These are phyloP conservation scores for Solanum hybrid DNA, from an alignment of 305 asterid species.

Conservation along the genomic window DNA sequence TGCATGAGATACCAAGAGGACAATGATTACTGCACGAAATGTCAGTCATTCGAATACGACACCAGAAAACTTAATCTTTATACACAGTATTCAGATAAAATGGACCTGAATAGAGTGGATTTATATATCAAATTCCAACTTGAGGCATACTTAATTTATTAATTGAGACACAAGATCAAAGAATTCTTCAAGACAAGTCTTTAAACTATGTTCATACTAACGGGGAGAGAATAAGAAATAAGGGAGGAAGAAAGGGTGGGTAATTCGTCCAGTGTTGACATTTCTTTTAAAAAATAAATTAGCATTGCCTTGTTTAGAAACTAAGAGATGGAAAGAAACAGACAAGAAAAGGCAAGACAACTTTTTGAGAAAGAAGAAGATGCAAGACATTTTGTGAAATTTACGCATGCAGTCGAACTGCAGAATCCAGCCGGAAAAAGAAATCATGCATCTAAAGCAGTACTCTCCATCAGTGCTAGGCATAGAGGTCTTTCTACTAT, in stretches of 20 bases:
- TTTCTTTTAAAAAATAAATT: not conserved
- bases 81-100: not conserved
- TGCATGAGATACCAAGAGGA: conserved; percentile 10
- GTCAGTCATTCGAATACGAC: not conserved
- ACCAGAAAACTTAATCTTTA: not conserved
- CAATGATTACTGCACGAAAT: not conserved
- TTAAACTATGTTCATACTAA: not conserved
- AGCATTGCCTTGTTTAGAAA: not conserved
- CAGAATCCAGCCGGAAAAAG: not conserved
- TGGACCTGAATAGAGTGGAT: not conserved
- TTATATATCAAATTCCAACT: not conserved
- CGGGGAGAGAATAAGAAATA: not conserved
- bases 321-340: not conserved
- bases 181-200: not conserved
- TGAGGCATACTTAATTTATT: not conserved
- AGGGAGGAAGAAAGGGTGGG: not conserved
- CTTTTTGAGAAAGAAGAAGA: not conserved
- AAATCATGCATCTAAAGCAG: not conserved
- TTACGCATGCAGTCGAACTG: not conserved
- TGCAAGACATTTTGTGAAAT: not conserved
- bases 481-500: not conserved
- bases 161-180: not conserved
- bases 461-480: not conserved
- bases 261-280: not conserved
- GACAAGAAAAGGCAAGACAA: not conserved